phyloP scores from a whole-genome alignment of 192 early-diverging fungal species.

The Podila horticola region DNA sequence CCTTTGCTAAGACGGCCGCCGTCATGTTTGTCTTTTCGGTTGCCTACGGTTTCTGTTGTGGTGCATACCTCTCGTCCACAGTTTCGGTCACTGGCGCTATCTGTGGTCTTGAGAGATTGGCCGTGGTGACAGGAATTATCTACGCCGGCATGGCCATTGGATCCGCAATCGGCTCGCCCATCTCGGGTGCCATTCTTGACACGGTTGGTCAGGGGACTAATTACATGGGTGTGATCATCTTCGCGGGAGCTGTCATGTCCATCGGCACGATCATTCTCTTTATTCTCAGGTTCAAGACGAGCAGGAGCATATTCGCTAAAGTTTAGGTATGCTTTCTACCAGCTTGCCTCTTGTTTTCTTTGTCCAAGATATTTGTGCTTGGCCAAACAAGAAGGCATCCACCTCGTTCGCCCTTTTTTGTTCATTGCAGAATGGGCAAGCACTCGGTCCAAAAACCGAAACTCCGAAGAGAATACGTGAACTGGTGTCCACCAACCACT shows the following conservation, averaged over 20 bases:
- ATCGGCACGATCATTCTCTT: slow-evolving; percentile 25
- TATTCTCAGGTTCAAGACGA: slow-evolving; percentile 18
- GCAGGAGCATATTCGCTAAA: slow-evolving; percentile 18
- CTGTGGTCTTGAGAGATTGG: slow-evolving; percentile 26
- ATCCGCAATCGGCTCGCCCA: slow-evolving; percentile 25
- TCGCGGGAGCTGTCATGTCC: slow-evolving; percentile 26
- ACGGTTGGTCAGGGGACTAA: slow-evolving; percentile 24
- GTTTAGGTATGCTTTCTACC: background rate
- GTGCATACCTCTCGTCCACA: slow-evolving; percentile 43
- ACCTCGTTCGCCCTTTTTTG: too few relatives aligned
- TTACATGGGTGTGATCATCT: slow-evolving; percentile 40
- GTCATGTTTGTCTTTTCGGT: slow-evolving; percentile 46
- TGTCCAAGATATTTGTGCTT: too few relatives aligned
- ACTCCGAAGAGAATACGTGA: too few relatives aligned
- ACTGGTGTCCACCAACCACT: too few relatives aligned
- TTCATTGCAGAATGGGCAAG: too few relatives aligned
- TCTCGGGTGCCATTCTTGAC: slow-evolving; percentile 39
- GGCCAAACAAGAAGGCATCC: too few relatives aligned
- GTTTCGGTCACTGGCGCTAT: slow-evolving; percentile 40
- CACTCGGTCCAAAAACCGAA: too few relatives aligned
- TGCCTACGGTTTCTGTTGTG: slow-evolving; percentile 44
- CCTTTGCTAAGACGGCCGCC: slow-evolving; percentile 48
- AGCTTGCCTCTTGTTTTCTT: too few relatives aligned
- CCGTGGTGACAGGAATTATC: slow-evolving; percentile 33
- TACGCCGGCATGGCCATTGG: slow-evolving; percentile 50